Evolutionary conservation across 306 rosid genomes (phyloP).

Genomic region (Pachyrhizus erosus): DNA sequence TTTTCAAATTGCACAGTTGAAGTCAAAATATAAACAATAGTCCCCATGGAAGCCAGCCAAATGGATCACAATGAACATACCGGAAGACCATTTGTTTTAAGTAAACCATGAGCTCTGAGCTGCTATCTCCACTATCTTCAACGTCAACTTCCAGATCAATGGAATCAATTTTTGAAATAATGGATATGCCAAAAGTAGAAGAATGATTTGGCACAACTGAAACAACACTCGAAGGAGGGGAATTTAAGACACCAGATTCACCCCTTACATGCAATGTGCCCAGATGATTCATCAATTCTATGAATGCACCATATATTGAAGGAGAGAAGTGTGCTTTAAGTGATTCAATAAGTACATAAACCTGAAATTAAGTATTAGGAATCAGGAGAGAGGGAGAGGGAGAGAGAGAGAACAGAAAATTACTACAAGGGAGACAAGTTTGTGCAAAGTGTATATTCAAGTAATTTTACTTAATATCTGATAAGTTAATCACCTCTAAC

Average conservation of each 20-base stretch:
- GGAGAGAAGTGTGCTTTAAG: slow-evolving; percentile 72
- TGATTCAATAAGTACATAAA: slow-evolving; percentile 52
- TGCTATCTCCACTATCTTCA: slow-evolving; percentile 65
- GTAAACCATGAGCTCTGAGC: slow-evolving; percentile 55
- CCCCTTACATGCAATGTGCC: slow-evolving; percentile 36
- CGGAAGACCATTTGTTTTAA: slow-evolving; percentile 55
- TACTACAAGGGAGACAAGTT: neutral
- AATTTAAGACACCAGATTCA: slow-evolving; percentile 48
- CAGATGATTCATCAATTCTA: slow-evolving; percentile 58
- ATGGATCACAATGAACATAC: slow-evolving; percentile 52
- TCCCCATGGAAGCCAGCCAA: slow-evolving; percentile 1
- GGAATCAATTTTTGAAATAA: slow-evolving; percentile 56
- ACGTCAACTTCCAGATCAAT: slow-evolving; percentile 65
- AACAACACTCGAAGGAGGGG: slow-evolving; percentile 34
- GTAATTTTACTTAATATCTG: neutral
- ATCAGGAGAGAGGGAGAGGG: neutral
- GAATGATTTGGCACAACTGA: slow-evolving; percentile 44
- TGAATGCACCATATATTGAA: slow-evolving; percentile 61
- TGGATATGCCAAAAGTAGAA: slow-evolving; percentile 58
- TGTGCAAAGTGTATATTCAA: neutral
- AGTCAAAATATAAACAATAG: slow-evolving; percentile 19
- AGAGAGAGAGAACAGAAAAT: neutral
- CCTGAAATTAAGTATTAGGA: slow-evolving; percentile 58
- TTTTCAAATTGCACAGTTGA: neutral
- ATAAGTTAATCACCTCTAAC: slow-evolving; percentile 69